Evolutionary conservation across 2,329 filamentous ascomycete genomes (phyloP), one percentile per base, ranked within the genome.

Genomic region (Aspergillus fischeri): DNA sequence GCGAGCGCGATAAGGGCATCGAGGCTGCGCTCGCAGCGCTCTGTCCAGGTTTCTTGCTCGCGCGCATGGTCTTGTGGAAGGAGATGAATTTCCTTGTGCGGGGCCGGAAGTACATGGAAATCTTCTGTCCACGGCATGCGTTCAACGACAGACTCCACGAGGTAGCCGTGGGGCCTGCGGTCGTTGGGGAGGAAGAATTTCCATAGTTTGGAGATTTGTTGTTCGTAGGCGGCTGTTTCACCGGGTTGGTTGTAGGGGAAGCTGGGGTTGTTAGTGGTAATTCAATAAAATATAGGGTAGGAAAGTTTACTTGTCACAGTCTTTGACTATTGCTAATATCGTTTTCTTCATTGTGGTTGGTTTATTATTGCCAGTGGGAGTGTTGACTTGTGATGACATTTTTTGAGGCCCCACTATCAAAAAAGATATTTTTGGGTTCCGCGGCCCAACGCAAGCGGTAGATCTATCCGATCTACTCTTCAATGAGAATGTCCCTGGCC

Each of bases 81-180:
- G 5, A 58, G 53, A 28, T 52, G 56, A 17, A 58, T 50, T 44
- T 55, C 42, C 42, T 53, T 58, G 5, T 38, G 24, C 1, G 56
- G 32, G 7, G 44, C 9, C 4, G 45, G 27, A 17, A 53, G 20
- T 14, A 58, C 41, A 5, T 47, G 53, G 50, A 58, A 58, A 24
- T 55, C 45, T 3, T 50, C 14, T 27, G 56, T 58, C 56, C 56
- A 58, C n/a, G 56, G 56, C 56, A 58, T 58, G n/a, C 41, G 20
- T 28, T 42, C 20, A 8, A 58, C 56, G 3, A 55, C 49, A 2
- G 10, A 11, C 17, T 58, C 56, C 20, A 52, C 27, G 29, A 58
- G 32, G 11, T 55, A 48, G 21, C 56, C 56, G 20, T 58, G 56
- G 10, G 56, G 56, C 29, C 53, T 48, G 4, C 49, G 53, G 45